Conservation (phyloP, 2,329 filamentous ascomycete genomes). For the Penicillium polonicum region DNA sequence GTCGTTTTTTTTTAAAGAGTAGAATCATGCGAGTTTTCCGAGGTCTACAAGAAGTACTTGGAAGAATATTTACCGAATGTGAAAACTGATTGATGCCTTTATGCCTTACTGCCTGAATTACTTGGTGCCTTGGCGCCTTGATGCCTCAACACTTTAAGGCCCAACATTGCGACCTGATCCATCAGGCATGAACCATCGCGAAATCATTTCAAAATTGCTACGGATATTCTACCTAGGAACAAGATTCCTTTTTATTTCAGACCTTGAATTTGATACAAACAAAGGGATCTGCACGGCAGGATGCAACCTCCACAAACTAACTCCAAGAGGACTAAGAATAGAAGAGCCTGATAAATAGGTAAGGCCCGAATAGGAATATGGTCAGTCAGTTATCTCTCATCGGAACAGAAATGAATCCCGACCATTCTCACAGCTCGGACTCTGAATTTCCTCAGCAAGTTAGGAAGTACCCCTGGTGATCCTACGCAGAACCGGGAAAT, state of each 20-base stretch:
- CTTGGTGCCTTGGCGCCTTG: background rate
- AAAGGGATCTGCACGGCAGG: too few species aligned
- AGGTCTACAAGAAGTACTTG: too few species aligned
- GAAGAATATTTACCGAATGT: background rate
- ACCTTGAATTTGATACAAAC: too few species aligned
- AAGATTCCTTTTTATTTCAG: too few species aligned
- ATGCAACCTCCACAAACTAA: background rate
- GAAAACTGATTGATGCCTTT: background rate
- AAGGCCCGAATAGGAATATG: background rate
- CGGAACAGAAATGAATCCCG: background rate
- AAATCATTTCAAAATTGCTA: too few species aligned
- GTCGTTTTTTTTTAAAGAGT: background rate
- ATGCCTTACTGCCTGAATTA: background rate
- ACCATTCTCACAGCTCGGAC: background rate
- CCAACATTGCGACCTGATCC: fast-evolving
- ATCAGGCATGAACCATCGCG: too few species aligned
- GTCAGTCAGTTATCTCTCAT: background rate
- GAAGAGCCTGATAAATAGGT: background rate
- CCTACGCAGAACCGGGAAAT: constrained; percentile 2
- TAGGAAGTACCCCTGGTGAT: constrained; percentile 4
- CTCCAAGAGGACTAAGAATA: background rate
- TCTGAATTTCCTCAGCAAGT: background rate
- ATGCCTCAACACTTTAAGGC: background rate
- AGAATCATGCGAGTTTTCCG: background rate
- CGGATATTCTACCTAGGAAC: too few species aligned